Base-by-base conservation (phyloP, 257 asterid species). In the Anisodus tanguticus region DNA sequence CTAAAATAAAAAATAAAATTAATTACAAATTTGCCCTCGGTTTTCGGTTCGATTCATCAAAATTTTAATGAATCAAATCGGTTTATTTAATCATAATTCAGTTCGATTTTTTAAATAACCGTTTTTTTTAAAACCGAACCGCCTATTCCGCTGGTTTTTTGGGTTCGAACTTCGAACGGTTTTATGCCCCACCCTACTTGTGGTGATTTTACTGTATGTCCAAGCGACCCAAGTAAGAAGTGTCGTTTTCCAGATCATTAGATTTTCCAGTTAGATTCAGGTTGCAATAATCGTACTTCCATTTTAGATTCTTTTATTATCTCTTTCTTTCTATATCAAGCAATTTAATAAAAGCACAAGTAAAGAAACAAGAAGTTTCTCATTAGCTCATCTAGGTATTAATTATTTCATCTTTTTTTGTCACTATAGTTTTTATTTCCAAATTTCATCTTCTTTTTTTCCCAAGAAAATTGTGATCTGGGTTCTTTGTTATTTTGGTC, bases 361-460 rank as follows among this genome's bases (percentile, higher is more conserved):
- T 53, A 63, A 63, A 63, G 7, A 22, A 63, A 63, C 81, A 88
- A 83, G 4, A 85, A 84, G 80, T 22, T 11, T 9, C 4, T 78
- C 66, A 87, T 63, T 12, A 88, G 87, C 87, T 87, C 88, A 87
- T 93, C 49, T 84, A 86, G 80, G 77, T 81, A 84, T 70, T 84
- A 53, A 71, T 9, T 63, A 63, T 45, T 45, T 4, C 79, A 5
- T 9, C 0, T 12, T 31, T 5, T 37, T 12, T 4, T 15, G n/a
- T 62, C 15, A 8, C 39, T 62, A 9, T 62, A 63, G 16, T 22
- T 63, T 55, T 55, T 4, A 55, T 55, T 55, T 55, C n/a, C 2
- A 55, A 22, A 63, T 45, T 45, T 4, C 79, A 5, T 9, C 0
- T 35, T 9, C 0, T 35, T 31, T 37, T 37, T 12, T 4, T 15